These are phyloP conservation scores for Aspergillus hancockii DNA, from an alignment of 495 filamentous ascomycete species.

Conservation along the genomic window DNA sequence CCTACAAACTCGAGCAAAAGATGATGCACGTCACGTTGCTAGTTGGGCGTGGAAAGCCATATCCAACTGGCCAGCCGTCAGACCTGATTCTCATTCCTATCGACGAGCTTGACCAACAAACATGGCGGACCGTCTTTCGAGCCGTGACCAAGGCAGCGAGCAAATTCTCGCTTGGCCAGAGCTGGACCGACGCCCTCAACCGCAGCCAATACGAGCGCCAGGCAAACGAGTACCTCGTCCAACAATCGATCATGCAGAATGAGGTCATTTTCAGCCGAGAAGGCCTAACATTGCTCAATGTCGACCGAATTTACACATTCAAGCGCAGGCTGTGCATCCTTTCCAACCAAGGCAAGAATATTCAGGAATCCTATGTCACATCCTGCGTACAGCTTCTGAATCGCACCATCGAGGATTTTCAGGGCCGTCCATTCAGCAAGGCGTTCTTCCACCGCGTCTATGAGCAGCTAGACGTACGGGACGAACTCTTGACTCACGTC, in stretches of 20 bases:
- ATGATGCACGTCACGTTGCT: constrained; percentile 51
- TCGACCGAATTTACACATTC: constrained; percentile 75
- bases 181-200: constrained; percentile 44
- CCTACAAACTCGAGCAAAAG: constrained; percentile 45
- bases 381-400: constrained; percentile 60
- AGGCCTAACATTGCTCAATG: constrained; percentile 63
- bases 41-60: constrained; percentile 48
- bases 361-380: constrained; percentile 41
- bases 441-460: constrained; percentile 62
- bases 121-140: constrained; percentile 41
- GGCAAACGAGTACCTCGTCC: constrained; percentile 55
- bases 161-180: constrained; percentile 46
- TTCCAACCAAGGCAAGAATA: constrained; percentile 33
- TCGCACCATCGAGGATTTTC: constrained; percentile 60
- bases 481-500: constrained; percentile 55
- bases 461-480: constrained; percentile 58
- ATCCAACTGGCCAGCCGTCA: constrained; percentile 41
- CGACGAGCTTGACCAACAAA: constrained; percentile 36
- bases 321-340: constrained; percentile 64
- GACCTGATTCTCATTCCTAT: constrained; percentile 50
- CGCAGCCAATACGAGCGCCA: constrained; percentile 40
- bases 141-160: constrained; percentile 42
- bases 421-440: constrained; percentile 57
- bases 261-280: constrained; percentile 71
- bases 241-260: constrained; percentile 67